A percentile compares a stretch with the other conserved stretches of the same genome.
phyloP scores from a whole-genome alignment of 1,139 yeast species.

The Chernovozyma sophiae-reginae region DNA sequence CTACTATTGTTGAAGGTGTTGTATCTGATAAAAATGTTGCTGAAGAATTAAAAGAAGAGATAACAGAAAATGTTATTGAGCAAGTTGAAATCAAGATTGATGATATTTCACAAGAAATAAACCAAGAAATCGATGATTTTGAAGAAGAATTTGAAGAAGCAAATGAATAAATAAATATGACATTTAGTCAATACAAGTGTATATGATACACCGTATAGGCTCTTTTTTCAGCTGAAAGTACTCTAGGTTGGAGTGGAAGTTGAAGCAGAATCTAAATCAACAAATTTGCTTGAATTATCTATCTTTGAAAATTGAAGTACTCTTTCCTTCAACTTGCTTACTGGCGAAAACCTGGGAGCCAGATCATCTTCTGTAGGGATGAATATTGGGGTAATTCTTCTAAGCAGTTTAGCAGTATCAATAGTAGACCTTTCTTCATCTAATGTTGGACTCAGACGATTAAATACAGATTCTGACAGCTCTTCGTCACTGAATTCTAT shows the following conservation, averaged over 20 bases:
- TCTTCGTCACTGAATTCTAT: constrained; percentile 3
- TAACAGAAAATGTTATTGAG: constrained; percentile 7
- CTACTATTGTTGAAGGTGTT: not conserved
- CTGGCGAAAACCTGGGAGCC: constrained; percentile 33
- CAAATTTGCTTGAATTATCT: not conserved
- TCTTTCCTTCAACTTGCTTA: constrained; percentile 24
- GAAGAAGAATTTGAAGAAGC: too few relatives aligned
- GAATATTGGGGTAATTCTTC: constrained; percentile 37
- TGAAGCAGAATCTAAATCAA: not conserved
- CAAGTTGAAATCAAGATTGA: constrained; percentile 9
- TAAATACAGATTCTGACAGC: constrained; percentile 3
- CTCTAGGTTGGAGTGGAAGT: constrained; percentile 1
- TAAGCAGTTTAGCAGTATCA: constrained; percentile 35
- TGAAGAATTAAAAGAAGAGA: constrained; percentile 7
- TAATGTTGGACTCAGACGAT: constrained; percentile 4
- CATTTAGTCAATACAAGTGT: too few relatives aligned
- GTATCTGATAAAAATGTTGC: not conserved
- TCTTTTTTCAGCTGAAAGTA: too few relatives aligned
- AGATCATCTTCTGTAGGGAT: constrained; percentile 30
- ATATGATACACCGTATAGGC: too few relatives aligned
- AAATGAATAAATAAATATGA: too few relatives aligned
- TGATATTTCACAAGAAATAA: constrained; percentile 12
- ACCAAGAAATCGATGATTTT: constrained; percentile 15
- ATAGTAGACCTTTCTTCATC: constrained; percentile 20
- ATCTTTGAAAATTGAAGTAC: constrained; percentile 3